Percentiles rank a stretch among this genome's conserved stretches.
Conservation (phyloP, 2,329 filamentous ascomycete species). For the Alternaria brassicae region DNA sequence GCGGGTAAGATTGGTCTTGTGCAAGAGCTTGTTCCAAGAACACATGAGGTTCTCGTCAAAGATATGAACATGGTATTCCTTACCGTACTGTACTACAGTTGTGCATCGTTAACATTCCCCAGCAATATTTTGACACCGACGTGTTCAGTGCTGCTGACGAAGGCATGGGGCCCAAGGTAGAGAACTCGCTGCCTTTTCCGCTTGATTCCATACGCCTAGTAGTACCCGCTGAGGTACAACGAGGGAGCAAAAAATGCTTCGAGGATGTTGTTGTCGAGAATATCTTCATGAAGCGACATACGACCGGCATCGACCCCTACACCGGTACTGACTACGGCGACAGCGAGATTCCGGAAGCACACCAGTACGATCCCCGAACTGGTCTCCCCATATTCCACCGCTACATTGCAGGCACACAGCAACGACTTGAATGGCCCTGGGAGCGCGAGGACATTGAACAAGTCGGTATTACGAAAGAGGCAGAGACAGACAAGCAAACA, state of each 20-base stretch:
- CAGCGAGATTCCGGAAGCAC: conserved; percentile 34
- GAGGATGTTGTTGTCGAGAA: conserved; percentile 60
- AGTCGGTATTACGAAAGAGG: conserved; percentile 9
- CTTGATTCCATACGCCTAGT: conserved; percentile 82
- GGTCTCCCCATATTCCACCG: conserved; percentile 43
- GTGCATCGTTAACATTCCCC: conserved; percentile 4
- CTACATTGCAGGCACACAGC: conserved; percentile 46
- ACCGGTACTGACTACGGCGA: conserved; percentile 38
- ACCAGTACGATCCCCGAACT: conserved; percentile 41
- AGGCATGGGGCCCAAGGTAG: conserved; percentile 54
- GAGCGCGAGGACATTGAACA: conserved; percentile 26
- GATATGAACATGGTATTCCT: conserved; percentile 51
- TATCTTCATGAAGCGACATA: conserved; percentile 41
- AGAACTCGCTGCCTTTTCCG: conserved; percentile 65
- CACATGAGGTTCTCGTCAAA: conserved; percentile 45
- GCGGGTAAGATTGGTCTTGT: conserved; percentile 86
- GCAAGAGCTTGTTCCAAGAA: conserved; percentile 56
- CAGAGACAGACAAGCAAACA: conserved; percentile 17
- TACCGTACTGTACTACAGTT: neutral
- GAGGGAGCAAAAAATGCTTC: conserved; percentile 60
- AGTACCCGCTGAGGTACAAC: conserved; percentile 65
- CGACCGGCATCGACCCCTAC: conserved; percentile 41
- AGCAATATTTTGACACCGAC: conserved; percentile 54
- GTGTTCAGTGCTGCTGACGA: conserved; percentile 37
- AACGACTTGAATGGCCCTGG: conserved; percentile 44